These are phyloP conservation scores for Anthoceros angustus DNA, from an alignment of 225 moss, liverwort and hornwort genomes.

Conservation along the genomic window DNA sequence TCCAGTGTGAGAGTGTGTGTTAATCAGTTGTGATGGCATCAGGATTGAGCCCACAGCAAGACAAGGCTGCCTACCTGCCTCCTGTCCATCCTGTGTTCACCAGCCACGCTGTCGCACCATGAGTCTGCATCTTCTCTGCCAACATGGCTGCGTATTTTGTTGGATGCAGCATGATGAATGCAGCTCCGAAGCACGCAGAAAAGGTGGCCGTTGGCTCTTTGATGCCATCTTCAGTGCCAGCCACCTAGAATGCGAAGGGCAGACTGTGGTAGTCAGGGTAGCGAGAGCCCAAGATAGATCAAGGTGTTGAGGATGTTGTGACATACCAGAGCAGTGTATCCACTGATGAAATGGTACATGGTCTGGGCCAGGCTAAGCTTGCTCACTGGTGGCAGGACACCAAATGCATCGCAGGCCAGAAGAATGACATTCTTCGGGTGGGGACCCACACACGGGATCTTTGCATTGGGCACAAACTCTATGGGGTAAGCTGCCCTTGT, in stretches of 20 bases:
- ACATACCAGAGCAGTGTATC: constrained; percentile 88
- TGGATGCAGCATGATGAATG: constrained; percentile 99
- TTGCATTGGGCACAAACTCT: constrained; percentile 91
- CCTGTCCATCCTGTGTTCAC: constrained; percentile 97
- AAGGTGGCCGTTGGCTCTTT: constrained; percentile 90
- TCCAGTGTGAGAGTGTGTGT: not conserved
- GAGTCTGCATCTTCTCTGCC: constrained; percentile 73
- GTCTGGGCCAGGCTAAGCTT: constrained; percentile 80
- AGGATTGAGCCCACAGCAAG: not conserved
- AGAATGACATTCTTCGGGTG: constrained; percentile 93
- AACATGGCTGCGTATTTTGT: constrained; percentile 96
- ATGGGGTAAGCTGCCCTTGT: constrained; percentile 99
- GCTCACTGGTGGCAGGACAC: constrained; percentile 93
- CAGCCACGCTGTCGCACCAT: constrained; percentile 72
- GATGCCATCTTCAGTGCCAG: constrained; percentile 94
- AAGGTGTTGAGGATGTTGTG: too few species aligned
- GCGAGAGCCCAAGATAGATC: not conserved
- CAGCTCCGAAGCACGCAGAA: constrained; percentile 97
- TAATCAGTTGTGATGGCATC: not conserved
- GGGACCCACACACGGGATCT: constrained; percentile 82
- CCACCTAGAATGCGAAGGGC: constrained; percentile 32
- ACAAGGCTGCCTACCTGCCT: constrained; percentile 42
- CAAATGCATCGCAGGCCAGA: constrained; percentile 92
- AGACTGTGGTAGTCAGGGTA: not conserved
- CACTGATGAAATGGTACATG: constrained; percentile 99